These are phyloP conservation scores for Mixia osmundae DNA, from an alignment of 1,284 basidiomycete species.

Conservation along the genomic window DNA sequence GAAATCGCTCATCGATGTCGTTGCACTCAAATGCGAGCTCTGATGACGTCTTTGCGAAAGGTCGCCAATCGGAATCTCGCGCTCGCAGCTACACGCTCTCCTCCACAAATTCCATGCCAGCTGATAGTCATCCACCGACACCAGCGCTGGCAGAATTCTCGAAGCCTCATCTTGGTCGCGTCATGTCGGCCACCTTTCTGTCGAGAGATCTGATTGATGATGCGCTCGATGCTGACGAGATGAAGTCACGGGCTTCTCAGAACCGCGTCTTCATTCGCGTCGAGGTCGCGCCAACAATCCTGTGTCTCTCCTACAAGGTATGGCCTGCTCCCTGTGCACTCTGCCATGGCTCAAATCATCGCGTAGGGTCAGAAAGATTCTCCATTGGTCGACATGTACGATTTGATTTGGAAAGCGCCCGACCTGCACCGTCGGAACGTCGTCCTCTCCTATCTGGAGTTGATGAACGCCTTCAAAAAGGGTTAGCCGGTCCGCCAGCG, in stretches of 20 bases:
- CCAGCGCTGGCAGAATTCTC: conserved; percentile 2
- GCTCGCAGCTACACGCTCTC: not conserved
- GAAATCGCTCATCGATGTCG: not conserved
- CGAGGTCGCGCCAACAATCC: conserved; percentile 40
- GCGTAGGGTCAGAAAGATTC: conserved; percentile 26
- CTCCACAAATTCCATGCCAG: not conserved
- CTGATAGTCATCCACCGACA: not conserved
- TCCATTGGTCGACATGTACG: conserved; percentile 28
- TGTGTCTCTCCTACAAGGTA: conserved; percentile 26
- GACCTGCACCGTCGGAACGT: conserved; percentile 56
- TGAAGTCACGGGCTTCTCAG: conserved; percentile 25
- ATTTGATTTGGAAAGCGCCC: conserved; percentile 30
- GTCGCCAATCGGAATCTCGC: no score
- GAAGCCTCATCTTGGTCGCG: not conserved
- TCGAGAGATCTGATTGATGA: conserved; percentile 9
- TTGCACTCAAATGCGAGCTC: not conserved
- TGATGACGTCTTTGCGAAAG: not conserved
- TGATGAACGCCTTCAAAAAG: conserved; percentile 56
- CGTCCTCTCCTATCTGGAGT: conserved; percentile 63
- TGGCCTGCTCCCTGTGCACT: conserved; percentile 22
- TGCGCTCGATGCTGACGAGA: conserved; percentile 21
- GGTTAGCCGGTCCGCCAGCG: conserved; percentile 48
- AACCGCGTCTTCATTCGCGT: conserved; percentile 54
- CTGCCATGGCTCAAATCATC: conserved; percentile 21
- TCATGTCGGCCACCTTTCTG: no score